These are phyloP conservation scores for Orobanche coerulescens DNA, from an alignment of 257 asterid genomes.

Conservation along the genomic window DNA sequence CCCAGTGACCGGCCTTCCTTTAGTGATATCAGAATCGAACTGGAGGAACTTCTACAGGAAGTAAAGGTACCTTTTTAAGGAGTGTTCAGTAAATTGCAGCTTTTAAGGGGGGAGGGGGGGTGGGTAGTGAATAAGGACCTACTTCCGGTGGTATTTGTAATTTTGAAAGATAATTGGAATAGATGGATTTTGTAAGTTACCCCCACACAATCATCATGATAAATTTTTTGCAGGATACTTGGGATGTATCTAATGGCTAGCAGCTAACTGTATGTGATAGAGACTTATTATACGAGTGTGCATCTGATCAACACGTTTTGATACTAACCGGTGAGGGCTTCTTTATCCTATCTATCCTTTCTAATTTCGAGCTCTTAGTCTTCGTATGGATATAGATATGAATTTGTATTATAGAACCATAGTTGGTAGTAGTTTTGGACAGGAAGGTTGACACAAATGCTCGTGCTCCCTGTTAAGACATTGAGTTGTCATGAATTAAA, in stretches of 20 bases:
- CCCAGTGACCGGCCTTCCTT: conserved; percentile 71
- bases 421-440: conserved; percentile 28
- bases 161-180: background rate
- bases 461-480: conserved; percentile 13
- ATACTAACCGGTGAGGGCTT: conserved; percentile 25
- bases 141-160: background rate
- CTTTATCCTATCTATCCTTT: background rate
- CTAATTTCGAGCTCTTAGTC: background rate
- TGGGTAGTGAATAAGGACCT: too few species aligned
- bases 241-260: conserved; percentile 30
- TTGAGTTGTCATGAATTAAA: conserved; percentile 12
- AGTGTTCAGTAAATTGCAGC: too few species aligned
- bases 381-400: conserved; percentile 18
- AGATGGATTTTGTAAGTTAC: background rate
- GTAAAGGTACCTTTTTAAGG: conserved; percentile 34
- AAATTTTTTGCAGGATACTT: conserved; percentile 38
- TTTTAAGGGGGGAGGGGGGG: too few species aligned
- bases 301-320: conserved; percentile 24
- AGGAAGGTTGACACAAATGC: conserved; percentile 21
- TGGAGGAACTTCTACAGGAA: conserved; percentile 53
- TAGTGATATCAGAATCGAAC: conserved; percentile 50
- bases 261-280: conserved; percentile 22
- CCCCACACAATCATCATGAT: too few species aligned
- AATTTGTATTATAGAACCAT: conserved; percentile 13
- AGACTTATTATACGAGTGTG: conserved; percentile 5